Evolutionary conservation across 2,329 filamentous ascomycete genomes (phyloP).

Genomic region (Fusarium brevicatenulatum): DNA sequence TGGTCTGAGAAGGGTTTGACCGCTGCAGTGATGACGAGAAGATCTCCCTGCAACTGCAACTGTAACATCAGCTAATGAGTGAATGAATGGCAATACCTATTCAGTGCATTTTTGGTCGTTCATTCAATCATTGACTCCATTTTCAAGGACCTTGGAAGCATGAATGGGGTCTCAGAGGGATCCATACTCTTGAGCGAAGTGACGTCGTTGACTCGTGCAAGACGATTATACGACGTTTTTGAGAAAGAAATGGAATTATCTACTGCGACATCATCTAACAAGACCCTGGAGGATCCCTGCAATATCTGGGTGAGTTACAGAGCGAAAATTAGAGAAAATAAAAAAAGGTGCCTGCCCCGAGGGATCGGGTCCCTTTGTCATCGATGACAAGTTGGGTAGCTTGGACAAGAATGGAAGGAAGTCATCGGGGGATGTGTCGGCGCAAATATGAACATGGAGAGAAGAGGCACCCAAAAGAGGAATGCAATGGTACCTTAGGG

Average conservation of each 20-base stretch:
- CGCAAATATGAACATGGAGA: conserved; percentile 11
- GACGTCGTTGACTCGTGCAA: conserved; percentile 31
- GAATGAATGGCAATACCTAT: not conserved
- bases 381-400: conserved; percentile 1
- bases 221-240: not conserved
- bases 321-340: not conserved
- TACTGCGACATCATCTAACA: not conserved
- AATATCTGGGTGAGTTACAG: not conserved
- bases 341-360: conserved; percentile 10
- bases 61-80: not conserved
- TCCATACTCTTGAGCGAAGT: conserved; percentile 24
- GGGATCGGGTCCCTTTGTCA: conserved; percentile 23
- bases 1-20: conserved; percentile 9
- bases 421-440: conserved; percentile 5
- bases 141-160: conserved; percentile 1
- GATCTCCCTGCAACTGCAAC: conserved; percentile 11
- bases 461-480: conserved; percentile 9
- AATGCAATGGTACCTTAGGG: conserved; percentile 6
- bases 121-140: not conserved
- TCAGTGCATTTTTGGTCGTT: not conserved
- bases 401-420: conserved; percentile 5
- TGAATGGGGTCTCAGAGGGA: conserved; percentile 8
- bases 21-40: conserved; percentile 14
- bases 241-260: not conserved
- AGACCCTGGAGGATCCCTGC: not conserved